Conservation (phyloP, 257 asterid species). For the Solanum sitiens region DNA sequence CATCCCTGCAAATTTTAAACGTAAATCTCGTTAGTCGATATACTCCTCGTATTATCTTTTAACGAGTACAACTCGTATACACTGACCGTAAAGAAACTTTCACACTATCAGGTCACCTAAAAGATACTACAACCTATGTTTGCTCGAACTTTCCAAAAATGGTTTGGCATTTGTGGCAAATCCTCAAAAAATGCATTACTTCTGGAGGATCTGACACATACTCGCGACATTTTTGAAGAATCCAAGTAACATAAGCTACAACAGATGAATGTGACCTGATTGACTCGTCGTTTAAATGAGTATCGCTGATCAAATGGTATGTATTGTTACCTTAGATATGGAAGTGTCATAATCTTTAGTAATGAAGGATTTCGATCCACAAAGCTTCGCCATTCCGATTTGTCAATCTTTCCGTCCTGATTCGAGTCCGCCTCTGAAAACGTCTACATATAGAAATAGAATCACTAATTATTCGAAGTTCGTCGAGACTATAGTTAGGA, state of each 20-base stretch:
- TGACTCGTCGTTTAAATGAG: neutral
- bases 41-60: neutral
- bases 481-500: neutral
- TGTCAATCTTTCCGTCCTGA: constrained; percentile 88
- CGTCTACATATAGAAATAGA: constrained; percentile 40
- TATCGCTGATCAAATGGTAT: neutral
- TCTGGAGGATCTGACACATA: neutral
- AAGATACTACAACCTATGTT: neutral
- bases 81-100: neutral
- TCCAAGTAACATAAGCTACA: neutral
- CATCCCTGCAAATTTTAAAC: neutral
- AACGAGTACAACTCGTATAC: neutral
- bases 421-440: constrained; percentile 71
- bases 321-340: constrained; percentile 59
- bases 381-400: constrained; percentile 74
- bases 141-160: neutral
- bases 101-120: neutral
- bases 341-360: constrained; percentile 92
- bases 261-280: neutral
- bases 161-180: neutral
- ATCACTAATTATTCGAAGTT: neutral
- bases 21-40: neutral
- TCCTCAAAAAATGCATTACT: neutral
- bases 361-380: constrained; percentile 77
- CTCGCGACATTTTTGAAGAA: neutral